These are phyloP conservation scores for Coelastrella sp. DNA, from an alignment of 139 green algal species.

Conservation along the genomic window DNA sequence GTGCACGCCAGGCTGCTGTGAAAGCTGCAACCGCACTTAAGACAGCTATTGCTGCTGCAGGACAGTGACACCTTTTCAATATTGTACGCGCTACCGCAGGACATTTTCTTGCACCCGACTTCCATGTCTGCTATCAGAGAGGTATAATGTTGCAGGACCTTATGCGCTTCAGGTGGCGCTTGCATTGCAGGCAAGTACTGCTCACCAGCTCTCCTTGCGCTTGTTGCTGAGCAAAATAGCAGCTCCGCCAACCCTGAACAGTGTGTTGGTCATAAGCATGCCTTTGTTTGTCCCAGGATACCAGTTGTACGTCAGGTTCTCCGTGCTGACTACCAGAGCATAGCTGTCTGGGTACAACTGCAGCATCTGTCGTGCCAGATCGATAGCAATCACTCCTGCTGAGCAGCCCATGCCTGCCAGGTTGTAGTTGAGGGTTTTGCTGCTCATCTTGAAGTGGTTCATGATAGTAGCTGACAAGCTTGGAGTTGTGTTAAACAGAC, in stretches of 20 bases:
- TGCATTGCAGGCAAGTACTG: not conserved
- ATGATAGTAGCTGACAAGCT: slow-evolving; percentile 95
- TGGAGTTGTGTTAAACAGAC: slow-evolving; percentile 97
- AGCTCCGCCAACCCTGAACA: slow-evolving; percentile 95
- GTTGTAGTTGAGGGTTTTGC: slow-evolving; percentile 94
- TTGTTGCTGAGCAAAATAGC: slow-evolving; percentile 94
- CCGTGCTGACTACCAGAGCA: slow-evolving; percentile 92
- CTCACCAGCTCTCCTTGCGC: slow-evolving; percentile 67
- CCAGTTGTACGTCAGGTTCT: slow-evolving; percentile 96
- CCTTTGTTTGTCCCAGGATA: slow-evolving; percentile 91
- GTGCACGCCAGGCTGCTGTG: not conserved
- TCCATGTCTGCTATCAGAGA: not conserved
- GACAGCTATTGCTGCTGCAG: too few species aligned
- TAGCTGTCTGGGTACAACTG: slow-evolving; percentile 75
- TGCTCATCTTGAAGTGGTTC: slow-evolving; percentile 78
- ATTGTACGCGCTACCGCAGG: not conserved
- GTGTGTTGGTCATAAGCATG: slow-evolving; percentile 98
- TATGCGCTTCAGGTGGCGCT: not conserved
- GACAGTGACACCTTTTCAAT: not conserved
- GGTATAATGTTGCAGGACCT: not conserved
- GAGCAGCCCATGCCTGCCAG: slow-evolving; percentile 91
- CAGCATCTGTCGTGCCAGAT: slow-evolving; percentile 92
- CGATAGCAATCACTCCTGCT: slow-evolving; percentile 65
- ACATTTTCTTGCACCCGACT: not conserved
- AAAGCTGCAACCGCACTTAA: not conserved